Evolutionary conservation across 202 grass and related monocot genomes (phyloP), one percentile per base, ranked within the genome.

Genomic region (Musa balbisiana): DNA sequence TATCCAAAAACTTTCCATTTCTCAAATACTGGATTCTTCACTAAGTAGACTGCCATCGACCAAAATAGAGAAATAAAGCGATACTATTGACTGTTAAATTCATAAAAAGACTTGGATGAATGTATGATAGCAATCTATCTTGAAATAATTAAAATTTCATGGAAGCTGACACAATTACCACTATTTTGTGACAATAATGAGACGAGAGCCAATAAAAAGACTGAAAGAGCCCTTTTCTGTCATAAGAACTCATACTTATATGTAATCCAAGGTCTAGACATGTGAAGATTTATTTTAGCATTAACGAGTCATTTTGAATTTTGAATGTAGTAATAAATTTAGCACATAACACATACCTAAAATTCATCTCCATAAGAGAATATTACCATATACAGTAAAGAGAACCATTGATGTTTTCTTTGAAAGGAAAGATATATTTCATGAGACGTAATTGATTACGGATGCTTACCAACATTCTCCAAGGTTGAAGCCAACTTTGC

Each of bases 401-500:
- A 27, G 24, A 2, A 8, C 5, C 10, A 69, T 0, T 66, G 62
- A 51, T 43, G 33, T 6, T 43, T 43, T 43, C 33, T 43, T 66
- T 76, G 33, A 24, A 70, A 71, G 11, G 15, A 22, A 75, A 51
- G 50, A 52, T 50, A 74, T 53, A 64, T 19, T 43, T 49, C 71
- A 76, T 13, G 3, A 75, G 51, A 68, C 22, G 64, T 10, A 19
- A 65, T 52, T 62, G 2, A 16, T 14, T 11, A n/a, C 27, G 51
- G 25, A 1, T 1, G 52, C 88, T 80, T 89, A 97, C 90, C 93
- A 81, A 93, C 86, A 85, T 83, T 81, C 27, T 93, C 84, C 58
- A 93, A 72, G 20, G 73, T 92, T 68, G 90, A 86, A 53, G 90
- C 90, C 76, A 89, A 70, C 84, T 79, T 93, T 55, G 92, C 90